Evolutionary conservation across 345 rosid genomes (phyloP).

Genomic region (Arabis alpina): DNA sequence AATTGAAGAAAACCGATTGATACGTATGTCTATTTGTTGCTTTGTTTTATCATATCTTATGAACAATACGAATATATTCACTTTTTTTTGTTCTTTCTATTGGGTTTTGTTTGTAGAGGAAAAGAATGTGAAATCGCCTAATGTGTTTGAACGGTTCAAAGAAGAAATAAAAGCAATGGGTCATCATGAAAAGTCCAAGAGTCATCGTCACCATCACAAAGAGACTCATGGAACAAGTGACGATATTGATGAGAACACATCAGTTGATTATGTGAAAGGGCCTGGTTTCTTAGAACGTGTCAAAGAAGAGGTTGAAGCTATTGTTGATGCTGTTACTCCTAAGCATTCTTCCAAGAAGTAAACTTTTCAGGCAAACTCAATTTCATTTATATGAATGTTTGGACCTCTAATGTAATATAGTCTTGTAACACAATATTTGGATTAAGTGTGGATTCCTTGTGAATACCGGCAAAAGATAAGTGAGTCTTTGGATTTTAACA

Average conservation of each 20-base stretch:
- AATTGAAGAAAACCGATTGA: not conserved
- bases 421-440: not conserved
- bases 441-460: not conserved
- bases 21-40: not conserved
- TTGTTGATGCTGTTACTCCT: slow-evolving; percentile 48
- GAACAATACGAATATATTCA: not conserved
- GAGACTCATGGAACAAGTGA: slow-evolving; percentile 55
- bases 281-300: slow-evolving; percentile 52
- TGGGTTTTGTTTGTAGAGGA: slow-evolving; percentile 15
- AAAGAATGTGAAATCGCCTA: slow-evolving; percentile 49
- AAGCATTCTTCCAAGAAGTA: slow-evolving; percentile 43
- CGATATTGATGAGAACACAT: slow-evolving; percentile 51
- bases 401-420: not conserved
- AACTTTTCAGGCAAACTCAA: not conserved
- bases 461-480: not conserved
- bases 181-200: slow-evolving; percentile 42
- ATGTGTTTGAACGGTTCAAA: slow-evolving; percentile 50
- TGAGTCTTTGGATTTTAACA: not conserved
- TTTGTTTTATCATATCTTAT: not conserved
- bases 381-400: not conserved
- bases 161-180: slow-evolving; percentile 51
- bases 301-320: slow-evolving; percentile 62
- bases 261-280: slow-evolving; percentile 48
- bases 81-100: not conserved
- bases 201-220: slow-evolving; percentile 47